These are phyloP conservation scores for Ophiostoma angusticollis DNA, from an alignment of 2,329 filamentous ascomycete species.

Conservation along the genomic window DNA sequence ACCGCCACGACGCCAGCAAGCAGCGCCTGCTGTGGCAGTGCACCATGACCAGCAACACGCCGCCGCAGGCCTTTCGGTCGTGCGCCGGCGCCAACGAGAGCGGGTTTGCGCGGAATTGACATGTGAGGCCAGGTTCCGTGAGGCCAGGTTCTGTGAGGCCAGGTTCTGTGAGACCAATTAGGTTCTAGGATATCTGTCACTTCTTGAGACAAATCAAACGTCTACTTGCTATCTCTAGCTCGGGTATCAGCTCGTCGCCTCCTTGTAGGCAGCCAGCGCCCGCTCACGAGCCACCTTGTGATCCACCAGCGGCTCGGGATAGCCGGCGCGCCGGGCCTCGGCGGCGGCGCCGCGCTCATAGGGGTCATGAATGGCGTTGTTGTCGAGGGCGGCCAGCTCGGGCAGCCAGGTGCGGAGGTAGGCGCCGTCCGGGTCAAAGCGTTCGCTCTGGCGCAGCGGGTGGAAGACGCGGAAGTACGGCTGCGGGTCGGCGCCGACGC, in stretches of 20 bases:
- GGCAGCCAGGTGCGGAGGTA: constrained; percentile 78
- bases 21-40: constrained; percentile 66
- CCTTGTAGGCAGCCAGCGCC: constrained; percentile 20
- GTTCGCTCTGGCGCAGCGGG: constrained; percentile 70
- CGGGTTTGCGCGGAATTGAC: no score
- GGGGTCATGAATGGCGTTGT: constrained; percentile 68
- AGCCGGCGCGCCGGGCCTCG: constrained; percentile 52
- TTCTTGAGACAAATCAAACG: not conserved
- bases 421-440: constrained; percentile 64
- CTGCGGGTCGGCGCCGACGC: constrained; percentile 32
- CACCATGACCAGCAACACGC: constrained; percentile 53
- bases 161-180: no score
- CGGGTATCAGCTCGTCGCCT: constrained; percentile 11
- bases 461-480: constrained; percentile 91
- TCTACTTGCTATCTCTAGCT: not conserved
- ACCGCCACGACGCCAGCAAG: no score
- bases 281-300: constrained; percentile 57
- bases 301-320: constrained; percentile 62
- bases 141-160: no score
- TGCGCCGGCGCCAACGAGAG: no score
- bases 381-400: constrained; percentile 52
- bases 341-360: constrained; percentile 51
- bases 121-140: no score
- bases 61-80: constrained; percentile 8
- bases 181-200: no score